These are phyloP conservation scores for Aciculoconidium aculeatum DNA, from an alignment of 805 yeast species.

Conservation along the genomic window DNA sequence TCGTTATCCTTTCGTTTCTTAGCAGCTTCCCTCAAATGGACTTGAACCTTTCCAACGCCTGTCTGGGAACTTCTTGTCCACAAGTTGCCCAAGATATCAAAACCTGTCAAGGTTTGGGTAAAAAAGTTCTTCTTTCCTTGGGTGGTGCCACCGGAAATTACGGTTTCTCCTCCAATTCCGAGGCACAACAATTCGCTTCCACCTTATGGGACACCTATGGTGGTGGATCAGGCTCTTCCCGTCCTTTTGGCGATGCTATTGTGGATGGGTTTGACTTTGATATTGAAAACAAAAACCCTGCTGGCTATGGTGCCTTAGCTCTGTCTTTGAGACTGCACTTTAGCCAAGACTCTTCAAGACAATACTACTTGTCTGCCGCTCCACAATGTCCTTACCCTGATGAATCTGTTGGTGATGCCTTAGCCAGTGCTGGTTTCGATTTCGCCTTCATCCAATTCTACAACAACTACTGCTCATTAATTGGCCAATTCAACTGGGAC, in stretches of 20 bases:
- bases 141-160: constrained; percentile 45
- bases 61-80: constrained; percentile 13
- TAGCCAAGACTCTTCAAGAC: constrained; percentile 35
- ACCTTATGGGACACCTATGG: constrained; percentile 24
- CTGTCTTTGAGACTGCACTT: constrained; percentile 23
- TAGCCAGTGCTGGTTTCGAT: constrained; percentile 57
- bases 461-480: constrained; percentile 70
- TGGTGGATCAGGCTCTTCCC: constrained; percentile 18
- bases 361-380: constrained; percentile 77
- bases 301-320: constrained; percentile 61
- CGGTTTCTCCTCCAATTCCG: constrained; percentile 32
- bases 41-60: constrained; percentile 12
- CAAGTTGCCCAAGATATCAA: constrained; percentile 54
- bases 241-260: constrained; percentile 67
- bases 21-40: constrained; percentile 9
- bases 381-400: constrained; percentile 93
- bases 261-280: constrained; percentile 84
- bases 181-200: constrained; percentile 20
- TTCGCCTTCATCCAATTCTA: constrained; percentile 85
- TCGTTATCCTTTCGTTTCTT: constrained; percentile 11
- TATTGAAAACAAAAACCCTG: constrained; percentile 50
- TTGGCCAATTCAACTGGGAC: constrained; percentile 49
- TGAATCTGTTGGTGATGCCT: constrained; percentile 25
- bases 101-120: constrained; percentile 74
- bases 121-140: constrained; percentile 68